These are phyloP conservation scores for Colletotrichum ledebouriae DNA, from an alignment of 2,329 filamentous ascomycete genomes.

Conservation along the genomic window DNA sequence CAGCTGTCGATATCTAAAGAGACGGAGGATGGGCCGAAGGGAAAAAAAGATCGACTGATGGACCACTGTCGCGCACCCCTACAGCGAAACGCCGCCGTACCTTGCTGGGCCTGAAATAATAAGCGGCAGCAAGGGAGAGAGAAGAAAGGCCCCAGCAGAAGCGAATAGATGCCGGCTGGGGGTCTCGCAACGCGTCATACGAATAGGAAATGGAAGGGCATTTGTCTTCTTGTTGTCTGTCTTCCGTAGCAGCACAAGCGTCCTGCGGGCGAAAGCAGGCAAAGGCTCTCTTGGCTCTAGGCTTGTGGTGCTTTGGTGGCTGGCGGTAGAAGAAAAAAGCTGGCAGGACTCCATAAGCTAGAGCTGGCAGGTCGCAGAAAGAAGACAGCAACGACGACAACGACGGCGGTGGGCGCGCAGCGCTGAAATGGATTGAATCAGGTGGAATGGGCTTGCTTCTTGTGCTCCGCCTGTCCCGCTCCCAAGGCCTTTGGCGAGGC, in stretches of 20 bases:
- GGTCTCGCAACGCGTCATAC: conserved; percentile 39
- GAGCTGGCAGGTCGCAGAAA: neutral
- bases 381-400: neutral
- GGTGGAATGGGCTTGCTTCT: conserved; percentile 39
- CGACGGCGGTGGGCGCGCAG: conserved; percentile 3
- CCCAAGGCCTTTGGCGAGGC: conserved; percentile 33
- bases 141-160: conserved; percentile 31
- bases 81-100: conserved; percentile 18
- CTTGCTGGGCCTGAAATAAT: conserved; percentile 25
- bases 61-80: neutral
- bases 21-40: conserved; percentile 3
- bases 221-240: conserved; percentile 18
- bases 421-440: conserved; percentile 23
- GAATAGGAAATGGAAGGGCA: conserved; percentile 30
- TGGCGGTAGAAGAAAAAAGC: conserved; percentile 15
- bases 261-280: neutral
- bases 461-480: conserved; percentile 42
- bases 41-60: conserved; percentile 7
- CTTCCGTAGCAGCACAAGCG: neutral
- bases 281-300: conserved; percentile 9
- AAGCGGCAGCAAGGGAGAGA: conserved; percentile 28
- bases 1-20: neutral
- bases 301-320: conserved; percentile 10
- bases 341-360: neutral
- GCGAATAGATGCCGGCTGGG: conserved; percentile 34